phyloP scores from a whole-genome alignment of 352 stramenopile species.

The Phytophthora cryptogea region DNA sequence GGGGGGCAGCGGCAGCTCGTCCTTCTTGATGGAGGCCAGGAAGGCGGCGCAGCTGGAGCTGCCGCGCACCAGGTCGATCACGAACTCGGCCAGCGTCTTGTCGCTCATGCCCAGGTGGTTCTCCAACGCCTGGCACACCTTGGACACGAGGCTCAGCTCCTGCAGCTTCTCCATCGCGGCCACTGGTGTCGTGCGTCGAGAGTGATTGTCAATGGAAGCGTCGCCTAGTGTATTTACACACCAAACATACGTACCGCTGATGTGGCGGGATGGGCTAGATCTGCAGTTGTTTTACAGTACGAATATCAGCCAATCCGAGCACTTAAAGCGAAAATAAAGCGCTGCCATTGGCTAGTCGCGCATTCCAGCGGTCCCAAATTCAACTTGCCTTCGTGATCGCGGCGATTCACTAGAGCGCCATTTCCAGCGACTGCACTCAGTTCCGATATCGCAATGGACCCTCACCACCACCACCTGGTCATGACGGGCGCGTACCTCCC shows the following conservation, averaged over 20 bases:
- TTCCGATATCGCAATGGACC: conserved; percentile 34
- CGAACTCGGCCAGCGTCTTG: conserved; percentile 97
- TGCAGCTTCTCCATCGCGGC: conserved; percentile 85
- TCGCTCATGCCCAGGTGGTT: conserved; percentile 96
- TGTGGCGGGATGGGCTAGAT: conserved; percentile 21
- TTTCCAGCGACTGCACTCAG: conserved; percentile 9
- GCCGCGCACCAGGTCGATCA: conserved; percentile 91
- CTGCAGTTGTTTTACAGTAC: conserved; percentile 7
- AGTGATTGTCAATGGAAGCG: conserved; percentile 19
- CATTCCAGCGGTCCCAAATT: conserved; percentile 21
- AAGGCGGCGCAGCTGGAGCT: conserved; percentile 68
- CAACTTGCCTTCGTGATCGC: conserved; percentile 40
- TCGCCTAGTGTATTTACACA: conserved; percentile 8
- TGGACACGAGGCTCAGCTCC: conserved; percentile 88
- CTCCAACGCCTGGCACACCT: conserved; percentile 88
- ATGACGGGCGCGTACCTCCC: conserved; percentile 21
- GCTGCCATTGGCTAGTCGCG: conserved; percentile 9
- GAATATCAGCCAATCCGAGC: conserved; percentile 15
- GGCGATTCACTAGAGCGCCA: conserved; percentile 28
- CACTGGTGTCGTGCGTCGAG: not conserved
- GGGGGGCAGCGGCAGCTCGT: conserved; percentile 64
- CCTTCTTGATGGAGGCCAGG: conserved; percentile 57
- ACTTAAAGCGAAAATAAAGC: not conserved
- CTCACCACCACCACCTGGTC: conserved; percentile 18
- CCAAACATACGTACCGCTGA: conserved; percentile 1